Percentiles rank a stretch among this genome's conserved stretches.
Conservation (phyloP, 2,329 filamentous ascomycete species). For the Aureobasidium sp. region DNA sequence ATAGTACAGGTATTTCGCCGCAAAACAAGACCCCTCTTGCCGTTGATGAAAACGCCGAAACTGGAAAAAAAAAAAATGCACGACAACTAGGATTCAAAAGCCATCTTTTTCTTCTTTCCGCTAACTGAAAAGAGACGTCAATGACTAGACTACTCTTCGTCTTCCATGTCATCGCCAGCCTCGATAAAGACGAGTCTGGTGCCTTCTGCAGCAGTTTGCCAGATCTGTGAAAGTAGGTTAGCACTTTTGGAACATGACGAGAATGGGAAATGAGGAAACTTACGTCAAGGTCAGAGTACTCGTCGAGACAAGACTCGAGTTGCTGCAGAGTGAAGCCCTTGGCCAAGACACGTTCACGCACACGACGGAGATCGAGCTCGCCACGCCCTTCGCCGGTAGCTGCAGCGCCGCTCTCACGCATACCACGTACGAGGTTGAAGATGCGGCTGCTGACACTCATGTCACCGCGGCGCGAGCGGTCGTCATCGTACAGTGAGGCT, state of each 20-base stretch:
- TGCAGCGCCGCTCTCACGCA: conserved; percentile 77
- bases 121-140: no score
- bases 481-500: conserved; percentile 74
- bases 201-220: conserved; percentile 49
- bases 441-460: conserved; percentile 82
- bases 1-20: no score
- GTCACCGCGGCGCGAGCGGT: conserved; percentile 51
- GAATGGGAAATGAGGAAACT: conserved; percentile 40
- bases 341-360: conserved; percentile 84
- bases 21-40: no score
- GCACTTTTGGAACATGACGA: conserved; percentile 17
- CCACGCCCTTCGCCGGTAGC: conserved; percentile 67
- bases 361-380: conserved; percentile 79
- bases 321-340: conserved; percentile 97
- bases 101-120: no score
- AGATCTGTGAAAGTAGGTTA: conserved; percentile 38
- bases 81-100: no score
- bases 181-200: conserved; percentile 50
- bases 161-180: conserved; percentile 37
- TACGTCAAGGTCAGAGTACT: conserved; percentile 84
- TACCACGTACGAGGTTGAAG: conserved; percentile 84
- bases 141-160: conserved; percentile 21
- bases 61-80: background rate
- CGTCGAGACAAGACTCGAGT: conserved; percentile 75
- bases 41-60: background rate